Conservation (phyloP, 75 land plant genomes). For the Pinus taeda region DNA sequence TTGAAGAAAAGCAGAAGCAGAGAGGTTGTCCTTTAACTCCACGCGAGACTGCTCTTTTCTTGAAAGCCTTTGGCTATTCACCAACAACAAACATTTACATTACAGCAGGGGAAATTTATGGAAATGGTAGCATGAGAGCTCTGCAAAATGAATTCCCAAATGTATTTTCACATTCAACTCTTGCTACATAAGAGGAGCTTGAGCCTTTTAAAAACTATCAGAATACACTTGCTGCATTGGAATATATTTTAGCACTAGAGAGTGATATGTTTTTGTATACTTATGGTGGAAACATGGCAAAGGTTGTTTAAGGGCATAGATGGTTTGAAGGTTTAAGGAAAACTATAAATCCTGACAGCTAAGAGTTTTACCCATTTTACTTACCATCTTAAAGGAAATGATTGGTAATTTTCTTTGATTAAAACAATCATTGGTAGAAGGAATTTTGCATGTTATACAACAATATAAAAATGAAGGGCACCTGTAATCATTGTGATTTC, state of each 20-base stretch:
- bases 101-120: conserved; percentile 84
- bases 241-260: conserved; percentile 71
- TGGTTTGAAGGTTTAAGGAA: conserved; percentile 79
- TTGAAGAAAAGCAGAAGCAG: conserved; percentile 34
- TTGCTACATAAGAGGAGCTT: conserved; percentile 73
- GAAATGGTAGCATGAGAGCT: conserved; percentile 56
- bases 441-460: no score
- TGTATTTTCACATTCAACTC: conserved; percentile 56
- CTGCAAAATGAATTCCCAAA: conserved; percentile 63
- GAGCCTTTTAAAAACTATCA: conserved; percentile 44
- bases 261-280: conserved; percentile 92
- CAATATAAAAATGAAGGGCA: no score
- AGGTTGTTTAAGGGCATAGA: conserved; percentile 26
- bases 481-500: no score
- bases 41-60: conserved; percentile 69
- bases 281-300: conserved; percentile 28
- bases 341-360: conserved; percentile 93
- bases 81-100: conserved; percentile 71
- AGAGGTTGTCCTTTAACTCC: conserved; percentile 94
- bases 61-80: conserved; percentile 86
- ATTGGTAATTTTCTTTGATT: no score
- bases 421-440: no score
- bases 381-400: no score
- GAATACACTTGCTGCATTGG: conserved; percentile 82
- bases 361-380: neutral